Base-by-base conservation (phyloP, 495 filamentous ascomycete species). In the Penicillium cosmopolitanum region DNA sequence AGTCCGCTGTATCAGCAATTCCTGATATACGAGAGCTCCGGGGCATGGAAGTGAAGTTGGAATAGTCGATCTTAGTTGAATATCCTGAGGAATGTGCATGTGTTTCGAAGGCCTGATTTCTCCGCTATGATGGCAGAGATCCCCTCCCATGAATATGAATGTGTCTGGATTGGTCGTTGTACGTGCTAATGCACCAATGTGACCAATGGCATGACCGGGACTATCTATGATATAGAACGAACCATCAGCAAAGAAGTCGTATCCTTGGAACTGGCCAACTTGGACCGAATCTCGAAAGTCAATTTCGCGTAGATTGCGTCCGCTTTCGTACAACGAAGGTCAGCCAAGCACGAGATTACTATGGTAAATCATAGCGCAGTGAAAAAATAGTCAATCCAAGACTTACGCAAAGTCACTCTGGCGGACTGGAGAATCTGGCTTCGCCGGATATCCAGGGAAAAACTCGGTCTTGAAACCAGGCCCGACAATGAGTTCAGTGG, bases 401-500 rank as follows among this genome's bases (percentile, higher is more conserved):
- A 38, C 36, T 5, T 44, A 44, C 42, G n/a, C 8, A 44, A 44
- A 19, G 42, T 44, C 42, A 44, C 42, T 44, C 16, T 19, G 12
- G 15, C 42, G 42, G 42, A 44, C 42, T 8, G n/a, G n/a, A 5
- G 42, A 16, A 44, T 79, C 63, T 4, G 73, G 68, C 15, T 81
- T 75, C 0, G 71, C 57, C 0, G 86, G 85, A 50, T 80, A 84
- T 0, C 79, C 84, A 0, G 84, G 85, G 2, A 79, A 53, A 23
- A 80, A 58, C 4, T 43, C 34, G 0, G 72, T 64, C 40, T 79
- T 83, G 62, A 85, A 81, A 0, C 85, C 85, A 1, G 81, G 82
- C 0, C 87, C 87, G 23, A 87, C 79, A 15, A 86, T 70, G 0
- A 89, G 62, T 1, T 75, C 67, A 0, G 84, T 84, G 23, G 63